These are phyloP conservation scores for Picochlorum sp. DNA, from an alignment of 139 green algal genomes.

Conservation along the genomic window DNA sequence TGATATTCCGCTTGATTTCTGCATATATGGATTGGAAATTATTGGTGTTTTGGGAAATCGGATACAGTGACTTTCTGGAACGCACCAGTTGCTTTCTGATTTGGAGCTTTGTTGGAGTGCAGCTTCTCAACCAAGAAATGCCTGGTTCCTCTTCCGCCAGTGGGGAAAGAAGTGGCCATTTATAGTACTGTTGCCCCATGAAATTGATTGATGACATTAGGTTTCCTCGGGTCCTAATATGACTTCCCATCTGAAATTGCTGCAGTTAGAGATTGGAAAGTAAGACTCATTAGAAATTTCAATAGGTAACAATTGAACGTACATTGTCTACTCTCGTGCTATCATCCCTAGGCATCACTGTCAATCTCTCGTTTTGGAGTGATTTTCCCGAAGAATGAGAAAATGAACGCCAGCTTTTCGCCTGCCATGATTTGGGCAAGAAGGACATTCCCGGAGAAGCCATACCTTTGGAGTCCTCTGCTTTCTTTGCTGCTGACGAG, in stretches of 20 bases:
- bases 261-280: too few relatives aligned
- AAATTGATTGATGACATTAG: constrained; percentile 43
- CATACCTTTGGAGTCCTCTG: neutral
- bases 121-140: constrained; percentile 8
- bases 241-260: too few relatives aligned
- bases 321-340: too few relatives aligned
- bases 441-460: constrained; percentile 5
- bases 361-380: neutral
- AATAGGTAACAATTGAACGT: too few relatives aligned
- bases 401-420: constrained; percentile 23
- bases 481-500: too few relatives aligned
- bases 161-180: constrained; percentile 58
- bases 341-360: too few relatives aligned
- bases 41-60: neutral
- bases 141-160: constrained; percentile 29
- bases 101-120: neutral
- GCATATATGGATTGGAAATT: constrained; percentile 1
- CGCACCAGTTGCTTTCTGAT: constrained; percentile 1
- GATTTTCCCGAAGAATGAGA: neutral
- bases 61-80: neutral
- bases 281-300: too few relatives aligned
- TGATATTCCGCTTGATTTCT: neutral
- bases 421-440: constrained; percentile 24
- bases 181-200: constrained; percentile 54
- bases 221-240: neutral